phyloP scores from a whole-genome alignment of 768 basidiomycete genomes.

The Clavaria fumosa region DNA sequence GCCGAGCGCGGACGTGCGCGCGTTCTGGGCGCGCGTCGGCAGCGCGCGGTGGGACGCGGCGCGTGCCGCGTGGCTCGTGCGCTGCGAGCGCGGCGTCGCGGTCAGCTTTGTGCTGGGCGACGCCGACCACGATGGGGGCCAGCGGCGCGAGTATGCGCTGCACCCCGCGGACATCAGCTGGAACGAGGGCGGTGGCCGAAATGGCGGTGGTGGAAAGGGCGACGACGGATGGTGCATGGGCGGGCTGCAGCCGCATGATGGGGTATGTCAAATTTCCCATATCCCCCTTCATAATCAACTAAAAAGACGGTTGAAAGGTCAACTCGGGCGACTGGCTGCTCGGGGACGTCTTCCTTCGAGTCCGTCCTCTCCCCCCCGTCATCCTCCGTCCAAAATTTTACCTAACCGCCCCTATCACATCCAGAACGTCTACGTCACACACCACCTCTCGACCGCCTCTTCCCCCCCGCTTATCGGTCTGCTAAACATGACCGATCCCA shows the following conservation, averaged over 20 bases:
- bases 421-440: conserved; percentile 40
- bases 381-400: conserved; percentile 4
- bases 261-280: conserved; percentile 17
- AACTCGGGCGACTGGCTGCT: conserved; percentile 45
- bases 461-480: conserved; percentile 32
- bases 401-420: conserved; percentile 7
- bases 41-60: conserved; percentile 22
- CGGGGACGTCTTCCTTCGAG: conserved; percentile 43
- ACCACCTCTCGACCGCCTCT: conserved; percentile 26
- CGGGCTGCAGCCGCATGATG: conserved; percentile 39
- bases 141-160: conserved; percentile 24
- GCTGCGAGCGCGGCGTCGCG: conserved; percentile 31
- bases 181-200: conserved; percentile 27
- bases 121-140: conserved; percentile 15
- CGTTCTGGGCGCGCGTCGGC: conserved; percentile 36
- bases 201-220: no score
- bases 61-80: conserved; percentile 31
- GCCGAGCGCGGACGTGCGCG: conserved; percentile 33
- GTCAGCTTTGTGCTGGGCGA: conserved; percentile 32
- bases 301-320: conserved; percentile 9
- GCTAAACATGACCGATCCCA: conserved; percentile 26
- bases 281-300: conserved; percentile 4
- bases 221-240: conserved; percentile 38
- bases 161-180: conserved; percentile 40
- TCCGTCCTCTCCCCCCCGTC: conserved; percentile 13